Conservation (phyloP, 2,329 filamentous ascomycete genomes). For the Microdochium nivale region DNA sequence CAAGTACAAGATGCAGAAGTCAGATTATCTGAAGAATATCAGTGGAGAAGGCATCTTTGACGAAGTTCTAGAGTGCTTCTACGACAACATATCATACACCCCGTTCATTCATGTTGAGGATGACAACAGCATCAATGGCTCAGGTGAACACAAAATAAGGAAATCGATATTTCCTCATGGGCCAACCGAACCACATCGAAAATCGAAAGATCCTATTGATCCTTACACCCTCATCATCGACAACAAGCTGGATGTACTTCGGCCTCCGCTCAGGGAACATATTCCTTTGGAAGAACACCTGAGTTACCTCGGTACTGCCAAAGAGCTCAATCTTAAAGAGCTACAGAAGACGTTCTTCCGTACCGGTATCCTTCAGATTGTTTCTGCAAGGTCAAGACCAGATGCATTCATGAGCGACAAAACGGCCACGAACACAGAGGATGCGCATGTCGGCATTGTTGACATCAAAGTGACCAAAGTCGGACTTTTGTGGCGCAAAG, state of each 20-base stretch:
- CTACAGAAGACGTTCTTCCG: constrained; percentile 85
- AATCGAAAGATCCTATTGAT: constrained; percentile 79
- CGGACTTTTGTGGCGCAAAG: constrained; percentile 89
- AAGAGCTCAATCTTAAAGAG: constrained; percentile 69
- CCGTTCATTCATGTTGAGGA: constrained; percentile 98
- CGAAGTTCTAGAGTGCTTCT: constrained; percentile 90
- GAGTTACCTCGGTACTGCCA: constrained; percentile 70
- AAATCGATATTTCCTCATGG: constrained; percentile 59
- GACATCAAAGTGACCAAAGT: constrained; percentile 98
- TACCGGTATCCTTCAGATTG: constrained; percentile 87
- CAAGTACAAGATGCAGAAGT: constrained; percentile 97
- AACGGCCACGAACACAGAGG: constrained; percentile 74
- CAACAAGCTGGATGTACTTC: constrained; percentile 70
- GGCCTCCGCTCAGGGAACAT: constrained; percentile 83
- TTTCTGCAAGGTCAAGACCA: constrained; percentile 85
- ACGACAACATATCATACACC: constrained; percentile 97
- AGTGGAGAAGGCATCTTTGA: constrained; percentile 86
- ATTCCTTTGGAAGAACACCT: constrained; percentile 91
- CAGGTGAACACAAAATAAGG: constrained; percentile 60
- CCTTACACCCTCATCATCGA: constrained; percentile 94
- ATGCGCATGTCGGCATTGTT: constrained; percentile 85
- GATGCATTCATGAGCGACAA: constrained; percentile 92
- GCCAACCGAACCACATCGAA: constrained; percentile 54
- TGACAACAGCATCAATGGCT: constrained; percentile 63
- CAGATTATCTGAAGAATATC: constrained; percentile 92